A percentile compares a stretch with the other conserved stretches of the same genome.
phyloP scores from a whole-genome alignment of 495 filamentous ascomycete species.

The Amorphotheca resinae region DNA sequence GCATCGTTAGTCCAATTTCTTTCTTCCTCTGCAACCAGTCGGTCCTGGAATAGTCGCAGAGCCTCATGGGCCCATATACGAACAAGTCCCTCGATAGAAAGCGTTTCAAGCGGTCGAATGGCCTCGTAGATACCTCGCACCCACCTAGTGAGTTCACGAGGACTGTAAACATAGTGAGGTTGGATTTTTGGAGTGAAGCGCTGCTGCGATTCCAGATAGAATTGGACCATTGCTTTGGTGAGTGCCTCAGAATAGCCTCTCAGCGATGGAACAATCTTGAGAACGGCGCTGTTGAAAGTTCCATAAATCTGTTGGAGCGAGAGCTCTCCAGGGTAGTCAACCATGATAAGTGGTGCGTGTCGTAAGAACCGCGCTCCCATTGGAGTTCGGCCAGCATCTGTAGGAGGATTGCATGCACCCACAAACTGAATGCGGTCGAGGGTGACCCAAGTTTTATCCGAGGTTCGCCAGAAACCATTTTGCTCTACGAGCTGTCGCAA shows the following conservation, averaged over 20 bases:
- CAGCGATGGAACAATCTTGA: slow-evolving; percentile 93
- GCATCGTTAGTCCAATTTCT: slow-evolving; percentile 87
- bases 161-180: slow-evolving; percentile 97
- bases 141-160: slow-evolving; percentile 95
- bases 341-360: slow-evolving; percentile 95
- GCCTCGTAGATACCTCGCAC: slow-evolving; percentile 95
- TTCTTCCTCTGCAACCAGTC: slow-evolving; percentile 87
- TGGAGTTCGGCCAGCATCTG: slow-evolving; percentile 89
- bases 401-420: slow-evolving; percentile 97
- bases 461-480: slow-evolving; percentile 97
- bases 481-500: slow-evolving; percentile 93
- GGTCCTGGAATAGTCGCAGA: slow-evolving; percentile 89
- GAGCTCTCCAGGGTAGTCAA: slow-evolving; percentile 92
- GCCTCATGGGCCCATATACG: slow-evolving; percentile 98
- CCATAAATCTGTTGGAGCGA: slow-evolving; percentile 96
- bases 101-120: slow-evolving; percentile 76
- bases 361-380: slow-evolving; percentile 88
- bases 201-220: slow-evolving; percentile 88
- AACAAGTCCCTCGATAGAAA: slow-evolving; percentile 83
- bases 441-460: slow-evolving; percentile 95
- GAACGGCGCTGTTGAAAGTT: slow-evolving; percentile 90
- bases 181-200: slow-evolving; percentile 93
- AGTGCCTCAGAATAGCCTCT: slow-evolving; percentile 88
- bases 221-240: slow-evolving; percentile 94
- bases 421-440: slow-evolving; percentile 98